Evolutionary conservation across 2,329 filamentous ascomycete species (phyloP), one percentile per base, ranked within the genome.

Genomic region (Penicillium sp.): DNA sequence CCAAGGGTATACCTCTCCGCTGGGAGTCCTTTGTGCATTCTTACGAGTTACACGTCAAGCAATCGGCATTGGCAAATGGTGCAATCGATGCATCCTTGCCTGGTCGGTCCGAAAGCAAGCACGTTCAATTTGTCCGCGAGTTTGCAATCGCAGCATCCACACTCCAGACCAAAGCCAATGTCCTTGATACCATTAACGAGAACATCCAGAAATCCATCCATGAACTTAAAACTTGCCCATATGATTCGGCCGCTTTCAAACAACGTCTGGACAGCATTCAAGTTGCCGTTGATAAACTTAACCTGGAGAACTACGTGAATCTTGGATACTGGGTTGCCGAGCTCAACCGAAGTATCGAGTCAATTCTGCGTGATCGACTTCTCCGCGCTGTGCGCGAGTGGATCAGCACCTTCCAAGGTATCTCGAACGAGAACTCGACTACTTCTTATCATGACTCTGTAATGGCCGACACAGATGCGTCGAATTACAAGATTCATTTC

Each of bases 1-100:
- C 80, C 16, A 96, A 95, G 70, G 93, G 95, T 51, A 81, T 97
- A 27, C 89, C 89, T 1, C 74, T 99, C 25, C 85, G 90, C 62
- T 99, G 93, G 93, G 93, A 99, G 65, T 95, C 93, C 0, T 97
- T 99, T 62, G 89, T 99, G 45, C 92, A 96, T 68, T 91, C 90
- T 1, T 96, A 96, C 68, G 93, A 99, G 67, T 79, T 96, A 28
- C 91, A 91, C 59, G 82, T 91, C 56, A 87, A 83, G 56, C 81
- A 80, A 62, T 74, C 79, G 3, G 78, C 81, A 46, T 71, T 82
- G 34, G 73, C 82, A 16, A 82, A 82, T 59, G 80, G 79, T 48
- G 70, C 77, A 64, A 73, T 86, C 64, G 80, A 87, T 63, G 71
- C 80, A 55, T 60, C 80, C 53, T 72, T 81, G 60, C 68, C 67